Evolutionary conservation across 257 asterid species (phyloP), one percentile per base, ranked within the genome.

Genomic region (Solanum peruvianum): DNA sequence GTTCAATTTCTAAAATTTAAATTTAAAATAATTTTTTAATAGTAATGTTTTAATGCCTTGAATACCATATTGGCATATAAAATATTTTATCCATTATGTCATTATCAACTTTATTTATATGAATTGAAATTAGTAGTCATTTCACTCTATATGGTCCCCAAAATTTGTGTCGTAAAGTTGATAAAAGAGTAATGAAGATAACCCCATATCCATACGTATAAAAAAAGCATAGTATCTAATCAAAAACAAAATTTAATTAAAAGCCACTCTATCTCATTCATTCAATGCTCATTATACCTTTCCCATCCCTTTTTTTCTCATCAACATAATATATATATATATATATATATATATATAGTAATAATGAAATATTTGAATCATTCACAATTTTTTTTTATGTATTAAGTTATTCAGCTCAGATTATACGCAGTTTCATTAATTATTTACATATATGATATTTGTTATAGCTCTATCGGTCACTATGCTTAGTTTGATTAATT

Each of bases 351-450:
- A 4, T 14, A 10, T 5, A 62, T 66, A 70, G 7, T 33, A 33
- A 39, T 21, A 73, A 21, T 7, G 9, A 25, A 27, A 14, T 25
- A 18, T 15, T 42, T n/a, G 7, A 31, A 39, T 15, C 3, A 11
- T n/a, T 9, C 8, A 47, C 14, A 47, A 14, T 2, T n/a, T 58
- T 58, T 25, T n/a, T 20, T n/a, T 27, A 67, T 27, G 1, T 33
- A 7, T 69, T 0, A 16, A 7, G 2, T 16, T 7, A 1, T 29
- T 12, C 12, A 2, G 9, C 10, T 29, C 0, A 6, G 0, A 0
- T 27, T 7, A 2, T 12, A 1, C 0, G 0, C 2, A 14, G 0
- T 14, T 27, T 0, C 0, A 29, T 18, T 67, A 67, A 70, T 31
- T 31, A 11, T 6, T 11, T 33, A 33, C 3, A 33, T 33, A 33